Base-by-base conservation (phyloP, 192 early-diverging fungal genomes). In the Rhizophagus prolifer region DNA sequence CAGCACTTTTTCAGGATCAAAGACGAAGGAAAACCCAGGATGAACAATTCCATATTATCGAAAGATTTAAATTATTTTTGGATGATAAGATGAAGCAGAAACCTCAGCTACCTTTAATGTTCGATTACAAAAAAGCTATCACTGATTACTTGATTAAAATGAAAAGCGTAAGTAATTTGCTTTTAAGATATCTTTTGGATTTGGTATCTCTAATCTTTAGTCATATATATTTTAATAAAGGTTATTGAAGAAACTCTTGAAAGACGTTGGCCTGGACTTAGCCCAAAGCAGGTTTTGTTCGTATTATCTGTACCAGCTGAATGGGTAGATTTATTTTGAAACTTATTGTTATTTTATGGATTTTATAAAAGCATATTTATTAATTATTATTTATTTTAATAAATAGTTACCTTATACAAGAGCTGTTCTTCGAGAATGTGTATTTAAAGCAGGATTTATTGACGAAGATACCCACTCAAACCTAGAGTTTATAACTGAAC, bases 401-500 rank as follows among this genome's bases (percentile, higher is more conserved):
- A 21, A 50, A 9, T 58, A 46, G 65, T 3, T 3, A 8, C 65
- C 28, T 30, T 12, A 36, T 23, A 25, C 74, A 26, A 75, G 25
- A 26, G 59, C 62, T 47, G 38, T 75, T 28, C 62, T 75, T 60
- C 60, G 74, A 30, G 26, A 38, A 8, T 75, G 74, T 16, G 61
- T 41, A 26, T 75, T 34, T 31, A 28, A 50, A 31, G 74, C 74
- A 9, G 74, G 60, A 46, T 41, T 74, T 8, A 72, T 23, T 2
- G 70, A 72, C 19, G 60, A 26, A 62, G 12, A 12, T 26, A 54
- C 21, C 7, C 9, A 64, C 3, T 75, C 74, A 30, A 38, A 64
- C 7, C 28, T 75, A 46, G 74, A 75, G 12, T 75, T 75, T 75
- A 75, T 62, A 7, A 64, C 74, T 0, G 74, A 75, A 75, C 74